Evolutionary conservation across 371 early-diverging fungal species (phyloP), one percentile per base, ranked within the genome.

Genomic region (Apophysomyces trapeziformis): DNA sequence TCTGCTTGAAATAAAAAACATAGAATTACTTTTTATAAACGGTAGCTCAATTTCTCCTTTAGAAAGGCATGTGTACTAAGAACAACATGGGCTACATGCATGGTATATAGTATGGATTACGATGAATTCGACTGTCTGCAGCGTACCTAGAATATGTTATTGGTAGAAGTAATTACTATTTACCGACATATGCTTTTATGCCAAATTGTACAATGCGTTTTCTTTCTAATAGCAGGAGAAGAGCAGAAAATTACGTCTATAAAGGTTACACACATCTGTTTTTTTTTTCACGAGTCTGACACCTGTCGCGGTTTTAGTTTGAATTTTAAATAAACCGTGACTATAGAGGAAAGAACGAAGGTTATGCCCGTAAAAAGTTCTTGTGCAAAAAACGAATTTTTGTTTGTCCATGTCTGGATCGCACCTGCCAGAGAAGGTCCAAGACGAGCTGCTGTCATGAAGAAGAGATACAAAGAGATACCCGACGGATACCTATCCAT

Each of bases 311-410:
- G 70, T 37, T 76, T 50, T 13, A 72, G 39, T 46, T 66, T 46
- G 57, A 68, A 69, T 58, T 73, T 73, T 16, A 76, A 58, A 58
- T 61, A 63, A 3, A 73, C 36, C 5, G 68, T 71, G 9, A 58
- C 73, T 45, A 61, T n/a, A 14, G 65, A 41, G 9, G 58, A 68
- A 9, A 61, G 13, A 44, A 66, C 39, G 50, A 61, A 68, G n/a
- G 64, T 57, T 2, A 18, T n/a, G 13, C 63, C 68, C 4, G 68
- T 63, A 58, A 68, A 68, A 18, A 68, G 35, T 54, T 68, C 64
- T 13, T 46, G 64, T 8, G 68, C 63, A 47, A 58, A 56, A 38
- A 63, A 68, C 4, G 58, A 57, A 7, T 68, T 32, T 41, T 68
- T 68, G 35, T 63, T 38, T 16, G 63, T 63, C 1, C 57, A 57